These are phyloP conservation scores for Sclerotinia spermophila DNA, from an alignment of 2,329 filamentous ascomycete species.

Conservation along the genomic window DNA sequence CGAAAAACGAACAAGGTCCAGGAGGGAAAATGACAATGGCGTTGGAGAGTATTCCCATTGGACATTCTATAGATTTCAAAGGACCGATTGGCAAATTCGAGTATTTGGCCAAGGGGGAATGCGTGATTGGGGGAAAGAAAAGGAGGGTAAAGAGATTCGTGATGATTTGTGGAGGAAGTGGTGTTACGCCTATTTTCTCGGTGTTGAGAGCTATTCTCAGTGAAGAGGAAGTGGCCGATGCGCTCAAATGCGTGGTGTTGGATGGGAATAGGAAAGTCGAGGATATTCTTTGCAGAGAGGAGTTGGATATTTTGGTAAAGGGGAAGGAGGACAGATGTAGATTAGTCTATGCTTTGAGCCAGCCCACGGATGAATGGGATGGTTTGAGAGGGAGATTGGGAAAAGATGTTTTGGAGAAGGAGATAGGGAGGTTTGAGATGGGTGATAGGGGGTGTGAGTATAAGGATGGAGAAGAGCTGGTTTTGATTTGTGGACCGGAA, in stretches of 20 bases:
- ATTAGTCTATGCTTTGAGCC: constrained; percentile 66
- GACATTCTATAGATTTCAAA: constrained; percentile 77
- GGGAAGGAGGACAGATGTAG: constrained; percentile 55
- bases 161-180: constrained; percentile 87
- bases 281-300: constrained; percentile 76
- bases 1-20: constrained; percentile 50
- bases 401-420: constrained; percentile 56
- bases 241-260: constrained; percentile 67
- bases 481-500: constrained; percentile 76
- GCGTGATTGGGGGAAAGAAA: constrained; percentile 54
- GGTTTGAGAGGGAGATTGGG: constrained; percentile 67
- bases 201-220: constrained; percentile 71
- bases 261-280: constrained; percentile 73
- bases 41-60: constrained; percentile 68
- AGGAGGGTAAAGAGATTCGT: constrained; percentile 63
- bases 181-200: constrained; percentile 88
- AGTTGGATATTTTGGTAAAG: constrained; percentile 62
- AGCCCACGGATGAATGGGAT: constrained; percentile 60
- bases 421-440: constrained; percentile 46
- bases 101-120: constrained; percentile 66
- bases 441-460: constrained; percentile 26
- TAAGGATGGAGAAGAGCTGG: constrained; percentile 49
- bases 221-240: constrained; percentile 51
- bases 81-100: constrained; percentile 84
- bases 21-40: constrained; percentile 82